Percentiles rank a stretch among this genome's conserved stretches.
Conservation (phyloP, 1,139 yeast species). For the Protomyces inouyei region DNA sequence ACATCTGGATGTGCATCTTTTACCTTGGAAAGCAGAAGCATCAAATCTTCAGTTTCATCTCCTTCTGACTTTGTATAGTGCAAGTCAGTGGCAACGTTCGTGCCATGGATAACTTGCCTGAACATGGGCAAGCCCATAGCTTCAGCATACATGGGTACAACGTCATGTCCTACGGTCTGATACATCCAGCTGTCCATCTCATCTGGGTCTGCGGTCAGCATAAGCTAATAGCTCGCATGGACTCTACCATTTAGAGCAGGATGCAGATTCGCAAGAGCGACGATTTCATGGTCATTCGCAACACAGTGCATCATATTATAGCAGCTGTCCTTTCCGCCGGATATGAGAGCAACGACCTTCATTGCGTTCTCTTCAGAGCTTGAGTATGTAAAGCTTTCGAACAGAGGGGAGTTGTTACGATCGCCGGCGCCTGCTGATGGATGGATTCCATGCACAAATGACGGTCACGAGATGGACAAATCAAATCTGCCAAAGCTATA, state of each 20-base stretch:
- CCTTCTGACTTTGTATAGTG: constrained; percentile 60
- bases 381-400: neutral
- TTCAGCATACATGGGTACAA: constrained; percentile 58
- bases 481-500: too few species aligned
- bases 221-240: constrained; percentile 6
- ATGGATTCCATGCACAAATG: neutral
- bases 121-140: constrained; percentile 78
- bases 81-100: constrained; percentile 58
- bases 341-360: constrained; percentile 87
- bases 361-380: constrained; percentile 40
- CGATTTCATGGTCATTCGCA: constrained; percentile 73
- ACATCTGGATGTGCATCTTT: constrained; percentile 59
- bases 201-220: constrained; percentile 37
- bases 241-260: constrained; percentile 49
- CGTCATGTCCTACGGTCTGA: constrained; percentile 95
- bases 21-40: constrained; percentile 44
- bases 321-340: constrained; percentile 96
- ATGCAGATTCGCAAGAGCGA: constrained; percentile 76
- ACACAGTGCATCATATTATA: constrained; percentile 81
- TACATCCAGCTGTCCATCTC: constrained; percentile 95
- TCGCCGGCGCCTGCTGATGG: neutral
- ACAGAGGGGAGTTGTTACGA: neutral
- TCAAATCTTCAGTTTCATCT: constrained; percentile 86
- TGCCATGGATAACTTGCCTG: constrained; percentile 60
- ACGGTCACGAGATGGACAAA: neutral